phyloP scores from a whole-genome alignment of 768 basidiomycete genomes.

The Paxillus rubicundulus region DNA sequence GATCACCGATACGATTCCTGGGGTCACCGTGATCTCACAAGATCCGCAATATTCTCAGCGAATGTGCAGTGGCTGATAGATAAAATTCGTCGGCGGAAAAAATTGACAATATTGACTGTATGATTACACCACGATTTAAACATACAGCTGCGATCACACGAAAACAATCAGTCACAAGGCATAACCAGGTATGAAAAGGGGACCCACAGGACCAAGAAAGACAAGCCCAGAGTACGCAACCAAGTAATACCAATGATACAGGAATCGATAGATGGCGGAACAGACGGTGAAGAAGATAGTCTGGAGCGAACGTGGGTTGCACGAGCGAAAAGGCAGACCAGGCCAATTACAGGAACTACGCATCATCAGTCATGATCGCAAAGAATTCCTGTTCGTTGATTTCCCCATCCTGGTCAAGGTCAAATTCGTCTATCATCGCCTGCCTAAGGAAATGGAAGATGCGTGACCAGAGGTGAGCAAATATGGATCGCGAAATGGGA shows the following conservation, averaged over 20 bases:
- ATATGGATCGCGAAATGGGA: constrained; percentile 19
- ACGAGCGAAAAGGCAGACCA: not conserved
- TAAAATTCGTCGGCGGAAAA: constrained; percentile 21
- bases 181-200: constrained; percentile 22
- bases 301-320: constrained; percentile 3
- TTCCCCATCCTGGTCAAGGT: constrained; percentile 96
- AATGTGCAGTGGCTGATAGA: not conserved
- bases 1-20: constrained; percentile 6
- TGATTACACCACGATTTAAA: constrained; percentile 16
- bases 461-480: constrained; percentile 29
- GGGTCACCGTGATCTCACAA: constrained; percentile 7
- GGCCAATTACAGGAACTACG: constrained; percentile 35
- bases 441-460: constrained; percentile 56
- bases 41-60: constrained; percentile 14
- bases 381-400: constrained; percentile 97
- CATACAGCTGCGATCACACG: constrained; percentile 22
- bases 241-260: constrained; percentile 15
- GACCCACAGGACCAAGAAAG: constrained; percentile 15
- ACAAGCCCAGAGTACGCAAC: constrained; percentile 11
- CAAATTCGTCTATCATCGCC: constrained; percentile 99
- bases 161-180: constrained; percentile 13
- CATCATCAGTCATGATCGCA: constrained; percentile 94
- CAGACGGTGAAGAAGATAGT: constrained; percentile 11
- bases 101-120: constrained; percentile 8
- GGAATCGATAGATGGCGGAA: constrained; percentile 19